These are phyloP conservation scores for Cordyceps cateniannulata DNA, from an alignment of 2,329 filamentous ascomycete genomes.

Conservation along the genomic window DNA sequence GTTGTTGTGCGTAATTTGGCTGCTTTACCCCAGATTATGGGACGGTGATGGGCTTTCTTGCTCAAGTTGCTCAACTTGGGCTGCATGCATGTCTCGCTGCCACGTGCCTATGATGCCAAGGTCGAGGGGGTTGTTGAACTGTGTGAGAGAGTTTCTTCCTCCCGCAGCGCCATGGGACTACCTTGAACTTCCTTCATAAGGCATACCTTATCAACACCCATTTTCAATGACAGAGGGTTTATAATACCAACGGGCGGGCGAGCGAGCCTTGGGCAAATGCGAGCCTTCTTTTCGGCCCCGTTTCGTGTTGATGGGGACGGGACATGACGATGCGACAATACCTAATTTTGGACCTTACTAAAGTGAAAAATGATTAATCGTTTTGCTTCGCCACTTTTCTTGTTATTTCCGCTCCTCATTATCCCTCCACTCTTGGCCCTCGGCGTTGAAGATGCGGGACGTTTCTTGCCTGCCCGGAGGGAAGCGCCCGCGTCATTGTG, in stretches of 20 bases:
- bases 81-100: not conserved
- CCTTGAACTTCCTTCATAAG: no score
- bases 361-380: not conserved
- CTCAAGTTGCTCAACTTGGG: not conserved
- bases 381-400: not conserved
- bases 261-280: not conserved
- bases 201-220: no score
- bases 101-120: not conserved
- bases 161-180: no score
- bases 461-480: not conserved
- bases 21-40: not conserved
- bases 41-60: not conserved
- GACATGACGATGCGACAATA: not conserved
- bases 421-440: not conserved
- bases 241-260: no score
- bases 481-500: no score
- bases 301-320: not conserved
- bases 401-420: not conserved
- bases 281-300: not conserved
- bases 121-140: not conserved
- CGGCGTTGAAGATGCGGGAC: not conserved
- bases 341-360: not conserved
- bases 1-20: not conserved
- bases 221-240: not conserved
- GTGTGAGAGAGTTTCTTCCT: not conserved